Percentiles rank a stretch among this genome's conserved stretches.
Evolutionary conservation across 345 rosid species (phyloP).

Genomic region (Rhizophora apiculata): DNA sequence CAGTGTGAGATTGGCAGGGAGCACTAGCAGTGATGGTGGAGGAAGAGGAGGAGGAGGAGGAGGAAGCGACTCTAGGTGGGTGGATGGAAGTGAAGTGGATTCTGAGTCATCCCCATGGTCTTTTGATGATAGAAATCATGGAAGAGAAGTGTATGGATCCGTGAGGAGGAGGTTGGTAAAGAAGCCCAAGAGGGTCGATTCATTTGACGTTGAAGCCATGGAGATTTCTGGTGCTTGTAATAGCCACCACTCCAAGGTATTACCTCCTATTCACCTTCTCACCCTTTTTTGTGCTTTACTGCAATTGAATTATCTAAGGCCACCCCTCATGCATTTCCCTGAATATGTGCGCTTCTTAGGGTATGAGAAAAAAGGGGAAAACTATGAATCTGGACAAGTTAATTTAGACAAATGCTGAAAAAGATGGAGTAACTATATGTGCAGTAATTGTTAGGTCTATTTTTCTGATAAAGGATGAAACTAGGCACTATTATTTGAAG

Average conservation of each 20-base stretch:
- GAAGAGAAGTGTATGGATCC: slow-evolving; percentile 45
- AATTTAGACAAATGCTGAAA: too few relatives aligned
- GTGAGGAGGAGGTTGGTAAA: slow-evolving; percentile 72
- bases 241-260: slow-evolving; percentile 53
- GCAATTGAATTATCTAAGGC: background rate
- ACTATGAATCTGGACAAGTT: background rate
- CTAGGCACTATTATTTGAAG: too few relatives aligned
- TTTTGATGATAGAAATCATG: slow-evolving; percentile 37
- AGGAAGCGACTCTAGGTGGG: slow-evolving; percentile 72
- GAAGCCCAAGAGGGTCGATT: slow-evolving; percentile 69
- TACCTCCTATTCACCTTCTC: background rate
- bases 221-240: slow-evolving; percentile 64
- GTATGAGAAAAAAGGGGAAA: background rate
- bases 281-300: too few relatives aligned
- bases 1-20: slow-evolving; percentile 36
- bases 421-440: too few relatives aligned
- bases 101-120: slow-evolving; percentile 53
- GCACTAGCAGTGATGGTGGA: slow-evolving; percentile 39
- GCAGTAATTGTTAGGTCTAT: too few relatives aligned
- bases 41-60: slow-evolving; percentile 2
- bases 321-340: background rate
- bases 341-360: background rate
- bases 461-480: too few relatives aligned
- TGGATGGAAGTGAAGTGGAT: slow-evolving; percentile 83
- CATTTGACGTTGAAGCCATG: slow-evolving; percentile 97